Percentiles rank a stretch among this genome's conserved stretches.
These are phyloP conservation scores for Centrapalus pauciflorus DNA, from an alignment of 129 eudicot species.

Conservation along the genomic window DNA sequence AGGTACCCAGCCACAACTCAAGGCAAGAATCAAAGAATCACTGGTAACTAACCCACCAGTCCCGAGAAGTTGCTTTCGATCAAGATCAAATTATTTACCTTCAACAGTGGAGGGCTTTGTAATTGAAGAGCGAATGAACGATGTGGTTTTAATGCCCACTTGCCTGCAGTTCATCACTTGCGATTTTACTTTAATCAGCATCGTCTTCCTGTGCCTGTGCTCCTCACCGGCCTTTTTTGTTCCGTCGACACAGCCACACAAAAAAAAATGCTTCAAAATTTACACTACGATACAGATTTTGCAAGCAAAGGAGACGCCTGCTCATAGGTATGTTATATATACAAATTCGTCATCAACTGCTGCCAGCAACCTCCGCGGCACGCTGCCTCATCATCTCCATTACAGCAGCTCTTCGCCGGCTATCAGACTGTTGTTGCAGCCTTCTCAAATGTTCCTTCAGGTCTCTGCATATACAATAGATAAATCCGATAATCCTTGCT, in stretches of 20 bases:
- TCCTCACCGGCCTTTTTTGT: not conserved
- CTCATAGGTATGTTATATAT: constrained; percentile 3
- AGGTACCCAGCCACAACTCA: constrained; percentile 18
- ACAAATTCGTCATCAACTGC: constrained; percentile 37
- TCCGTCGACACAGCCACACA: constrained; percentile 9
- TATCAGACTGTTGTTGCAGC: constrained; percentile 89
- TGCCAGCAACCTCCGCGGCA: constrained; percentile 82
- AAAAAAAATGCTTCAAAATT: constrained; percentile 5
- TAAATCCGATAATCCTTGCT: not conserved
- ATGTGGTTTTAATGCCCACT: not conserved
- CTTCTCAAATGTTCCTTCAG: constrained; percentile 73
- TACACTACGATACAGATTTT: constrained; percentile 8
- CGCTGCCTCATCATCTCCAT: constrained; percentile 99
- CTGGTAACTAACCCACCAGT: constrained; percentile 22
- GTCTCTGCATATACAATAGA: constrained; percentile 44
- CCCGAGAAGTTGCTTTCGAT: no score
- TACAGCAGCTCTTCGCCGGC: constrained; percentile 87
- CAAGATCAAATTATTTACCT: not conserved
- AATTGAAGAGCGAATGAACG: not conserved
- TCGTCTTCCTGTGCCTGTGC: constrained; percentile 21
- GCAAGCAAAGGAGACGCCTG: constrained; percentile 5
- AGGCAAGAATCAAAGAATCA: constrained; percentile 26
- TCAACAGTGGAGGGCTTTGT: not conserved
- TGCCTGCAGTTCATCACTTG: constrained; percentile 8
- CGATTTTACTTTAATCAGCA: constrained; percentile 11